Conservation (phyloP, 306 rosid species). For the Phaseolus lunatus region DNA sequence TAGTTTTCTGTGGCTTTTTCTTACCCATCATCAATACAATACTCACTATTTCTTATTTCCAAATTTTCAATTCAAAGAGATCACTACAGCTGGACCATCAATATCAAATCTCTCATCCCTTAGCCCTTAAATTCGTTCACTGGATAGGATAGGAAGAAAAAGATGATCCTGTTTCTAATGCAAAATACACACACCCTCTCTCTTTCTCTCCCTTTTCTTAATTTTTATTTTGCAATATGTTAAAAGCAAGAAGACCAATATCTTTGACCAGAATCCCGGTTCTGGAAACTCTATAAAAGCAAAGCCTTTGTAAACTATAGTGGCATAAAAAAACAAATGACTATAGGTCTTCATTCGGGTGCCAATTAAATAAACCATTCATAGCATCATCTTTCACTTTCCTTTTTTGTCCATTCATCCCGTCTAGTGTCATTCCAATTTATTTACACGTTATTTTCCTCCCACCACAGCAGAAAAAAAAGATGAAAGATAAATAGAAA, state of each 20-base stretch:
- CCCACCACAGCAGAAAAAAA: neutral
- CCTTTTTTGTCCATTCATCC: constrained; percentile 32
- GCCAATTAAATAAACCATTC: constrained; percentile 36
- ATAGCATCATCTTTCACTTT: constrained; percentile 26
- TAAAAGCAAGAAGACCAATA: constrained; percentile 51
- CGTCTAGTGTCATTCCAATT: neutral
- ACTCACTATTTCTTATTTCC: constrained; percentile 9
- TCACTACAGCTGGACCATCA: neutral
- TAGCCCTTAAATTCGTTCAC: constrained; percentile 10
- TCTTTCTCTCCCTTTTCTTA: neutral
- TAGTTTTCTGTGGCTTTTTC: constrained; percentile 78
- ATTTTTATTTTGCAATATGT: constrained; percentile 1
- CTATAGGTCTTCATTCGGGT: constrained; percentile 27
- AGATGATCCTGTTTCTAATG: constrained; percentile 34
- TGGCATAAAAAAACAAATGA: constrained; percentile 33
- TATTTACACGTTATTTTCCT: neutral
- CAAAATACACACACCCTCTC: constrained; percentile 5
- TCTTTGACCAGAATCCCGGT: constrained; percentile 61
- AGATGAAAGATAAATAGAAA: neutral
- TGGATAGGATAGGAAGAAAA: neutral
- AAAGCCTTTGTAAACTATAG: constrained; percentile 36
- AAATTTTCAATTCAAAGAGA: neutral
- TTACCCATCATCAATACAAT: constrained; percentile 58
- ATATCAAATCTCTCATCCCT: constrained; percentile 37
- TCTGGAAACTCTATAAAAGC: constrained; percentile 48